Evolutionary conservation across 371 early-diverging fungal species (phyloP).

Genomic region (Apophysomyces sp.): DNA sequence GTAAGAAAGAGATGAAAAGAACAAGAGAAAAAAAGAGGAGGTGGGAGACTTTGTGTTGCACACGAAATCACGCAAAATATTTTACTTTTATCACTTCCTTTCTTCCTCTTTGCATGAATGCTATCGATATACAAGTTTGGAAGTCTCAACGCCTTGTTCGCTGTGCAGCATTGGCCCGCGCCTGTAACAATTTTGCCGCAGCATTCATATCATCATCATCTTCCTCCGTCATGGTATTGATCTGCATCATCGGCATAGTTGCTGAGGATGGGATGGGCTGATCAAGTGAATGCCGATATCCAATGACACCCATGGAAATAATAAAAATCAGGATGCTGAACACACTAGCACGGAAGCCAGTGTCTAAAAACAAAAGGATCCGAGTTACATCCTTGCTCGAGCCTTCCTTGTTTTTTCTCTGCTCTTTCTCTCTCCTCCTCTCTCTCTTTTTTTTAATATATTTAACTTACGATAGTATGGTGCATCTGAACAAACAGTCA

Average conservation of each 20-base stretch:
- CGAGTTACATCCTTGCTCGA: not conserved
- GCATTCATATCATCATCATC: not conserved
- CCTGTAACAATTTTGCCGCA: not conserved
- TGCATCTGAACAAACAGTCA: not conserved
- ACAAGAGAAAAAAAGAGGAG: conserved; percentile 5
- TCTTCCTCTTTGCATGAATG: not conserved
- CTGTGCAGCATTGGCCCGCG: not conserved
- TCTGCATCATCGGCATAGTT: not conserved
- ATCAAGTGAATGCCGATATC: not conserved
- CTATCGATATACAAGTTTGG: not conserved
- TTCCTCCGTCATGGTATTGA: not conserved
- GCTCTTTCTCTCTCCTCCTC: no score
- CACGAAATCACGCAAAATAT: conserved; percentile 2
- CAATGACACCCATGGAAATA: not conserved
- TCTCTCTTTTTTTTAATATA: not conserved
- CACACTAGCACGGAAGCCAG: not conserved
- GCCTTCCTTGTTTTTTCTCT: no score
- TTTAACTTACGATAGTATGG: not conserved
- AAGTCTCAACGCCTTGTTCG: not conserved
- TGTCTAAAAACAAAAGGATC: not conserved
- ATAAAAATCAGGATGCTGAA: not conserved
- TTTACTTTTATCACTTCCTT: not conserved
- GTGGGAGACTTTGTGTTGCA: conserved; percentile 2
- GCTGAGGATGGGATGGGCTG: not conserved
- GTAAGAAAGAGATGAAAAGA: not conserved